phyloP scores from a whole-genome alignment of 225 moss, liverwort and hornwort genomes.

The Antitrichia curtipendula region DNA sequence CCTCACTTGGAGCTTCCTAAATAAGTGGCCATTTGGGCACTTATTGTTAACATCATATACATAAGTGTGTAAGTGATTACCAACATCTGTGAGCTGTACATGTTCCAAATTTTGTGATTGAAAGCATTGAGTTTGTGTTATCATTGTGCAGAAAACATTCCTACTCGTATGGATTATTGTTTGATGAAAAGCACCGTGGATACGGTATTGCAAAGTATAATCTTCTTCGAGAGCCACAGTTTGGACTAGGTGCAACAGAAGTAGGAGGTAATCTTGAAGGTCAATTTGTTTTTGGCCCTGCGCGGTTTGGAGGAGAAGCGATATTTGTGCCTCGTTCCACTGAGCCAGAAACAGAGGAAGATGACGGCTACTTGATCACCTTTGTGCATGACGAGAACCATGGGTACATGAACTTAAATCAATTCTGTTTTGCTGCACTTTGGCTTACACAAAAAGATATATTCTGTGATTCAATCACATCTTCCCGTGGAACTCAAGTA shows the following conservation, averaged over 20 bases:
- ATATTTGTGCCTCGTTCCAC: slow-evolving; percentile 30
- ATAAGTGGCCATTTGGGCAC: neutral
- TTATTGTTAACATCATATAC: neutral
- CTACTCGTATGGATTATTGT: neutral
- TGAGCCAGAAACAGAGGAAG: slow-evolving; percentile 1
- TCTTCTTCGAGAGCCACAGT: neutral
- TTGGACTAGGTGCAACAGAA: neutral
- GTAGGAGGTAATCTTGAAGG: slow-evolving; percentile 36
- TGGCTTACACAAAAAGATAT: neutral
- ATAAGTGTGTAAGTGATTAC: neutral
- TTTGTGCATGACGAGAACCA: slow-evolving; percentile 34
- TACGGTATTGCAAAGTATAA: neutral
- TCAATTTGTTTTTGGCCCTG: slow-evolving; percentile 17
- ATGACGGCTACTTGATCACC: slow-evolving; percentile 49
- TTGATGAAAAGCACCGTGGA: neutral
- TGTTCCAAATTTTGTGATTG: neutral
- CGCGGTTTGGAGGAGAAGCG: slow-evolving; percentile 31
- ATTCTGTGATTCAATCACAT: neutral
- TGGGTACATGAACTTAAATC: neutral
- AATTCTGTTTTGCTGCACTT: neutral
- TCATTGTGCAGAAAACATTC: neutral
- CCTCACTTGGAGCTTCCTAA: neutral
- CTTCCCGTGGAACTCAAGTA: neutral
- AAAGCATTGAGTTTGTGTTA: neutral
- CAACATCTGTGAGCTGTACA: neutral